Base-by-base conservation (phyloP, 176 grass and related monocot genomes). In the Echinochloa phyllopogon region DNA sequence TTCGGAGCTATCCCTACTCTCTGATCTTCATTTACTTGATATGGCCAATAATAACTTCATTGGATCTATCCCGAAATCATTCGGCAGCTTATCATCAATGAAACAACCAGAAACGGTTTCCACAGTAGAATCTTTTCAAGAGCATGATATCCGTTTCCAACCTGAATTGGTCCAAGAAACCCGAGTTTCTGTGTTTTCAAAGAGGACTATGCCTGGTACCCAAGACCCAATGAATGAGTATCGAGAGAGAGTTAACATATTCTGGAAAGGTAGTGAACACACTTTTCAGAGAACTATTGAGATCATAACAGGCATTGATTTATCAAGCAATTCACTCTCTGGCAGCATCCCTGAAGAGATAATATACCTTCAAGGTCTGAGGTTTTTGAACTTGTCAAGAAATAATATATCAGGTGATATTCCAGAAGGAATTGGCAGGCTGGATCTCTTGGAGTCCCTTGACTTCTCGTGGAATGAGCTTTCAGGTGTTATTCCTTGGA, bases 71-170 rank as follows among this genome's bases (percentile, higher is more conserved):
- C 92, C 94, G 3, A 51, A 12, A 53, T 71, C 76, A 23, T 84
- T 97, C 23, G 75, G 85, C 71, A 92, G 87, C 25, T 3, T 97
- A 13, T 49, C 39, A 12, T 82, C 89, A 8, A 97, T 97, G 92
- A 87, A 44, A 20, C 3, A 70, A 33, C 65, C 67, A n/a, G 64
- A 64, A 84, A 71, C 44, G 25, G 11, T 11, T 21, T 84, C 43
- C 29, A 66, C 5, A 14, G 49, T 51, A 14, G 49, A 51, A 51
- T 16, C 14, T 51, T 51, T 16, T 51, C 14, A 51, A 16, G 16
- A 51, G 13, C 11, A 52, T 17, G 16, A 52, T 52, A 18, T 18
- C 50, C 50, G 2, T 18, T 23, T 59, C 20, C 21, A 59, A n/a
- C 56, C 7, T 59, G 8, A 9, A 59, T 59, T 10, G 56, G 56